Percentiles rank a stretch among this genome's conserved stretches.
Evolutionary conservation across 257 asterid species (phyloP).

Genomic region (Striga asiatica): DNA sequence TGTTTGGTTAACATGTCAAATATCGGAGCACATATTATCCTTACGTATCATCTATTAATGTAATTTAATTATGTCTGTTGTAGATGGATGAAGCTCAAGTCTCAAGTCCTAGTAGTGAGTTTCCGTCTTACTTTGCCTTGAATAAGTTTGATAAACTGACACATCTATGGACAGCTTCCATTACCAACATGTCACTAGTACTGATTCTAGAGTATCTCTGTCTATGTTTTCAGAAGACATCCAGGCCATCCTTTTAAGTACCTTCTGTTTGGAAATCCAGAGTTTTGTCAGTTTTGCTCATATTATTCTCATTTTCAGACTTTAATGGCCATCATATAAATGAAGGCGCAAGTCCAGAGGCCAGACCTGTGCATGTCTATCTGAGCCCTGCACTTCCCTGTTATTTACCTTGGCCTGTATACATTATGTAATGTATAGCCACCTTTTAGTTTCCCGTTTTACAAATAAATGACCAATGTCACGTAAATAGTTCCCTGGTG

Average conservation of each 20-base stretch:
- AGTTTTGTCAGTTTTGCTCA: neutral
- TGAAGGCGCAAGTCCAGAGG: neutral
- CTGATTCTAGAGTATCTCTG: neutral
- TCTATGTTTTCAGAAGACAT: too few relatives aligned
- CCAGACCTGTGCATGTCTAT: neutral
- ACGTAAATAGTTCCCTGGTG: neutral
- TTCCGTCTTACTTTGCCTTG: constrained; percentile 12
- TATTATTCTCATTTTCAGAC: neutral
- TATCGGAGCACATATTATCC: too few relatives aligned
- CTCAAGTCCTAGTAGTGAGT: constrained; percentile 46
- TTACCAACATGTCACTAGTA: neutral
- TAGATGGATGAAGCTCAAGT: constrained; percentile 39
- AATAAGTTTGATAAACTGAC: constrained; percentile 12
- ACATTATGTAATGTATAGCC: too few relatives aligned
- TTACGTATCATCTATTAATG: too few relatives aligned
- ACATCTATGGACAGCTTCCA: constrained; percentile 7
- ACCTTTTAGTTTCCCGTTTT: neutral
- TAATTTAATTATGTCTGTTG: too few relatives aligned
- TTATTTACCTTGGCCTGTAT: too few relatives aligned
- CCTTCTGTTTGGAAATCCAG: neutral
- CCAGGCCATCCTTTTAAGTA: neutral
- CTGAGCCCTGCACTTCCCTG: neutral
- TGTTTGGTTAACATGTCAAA: too few relatives aligned
- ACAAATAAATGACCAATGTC: neutral
- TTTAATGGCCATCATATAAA: neutral